Evolutionary conservation across 1,284 basidiomycete genomes (phyloP), one percentile per base, ranked within the genome.

Genomic region (Rhodotorula sp.): DNA sequence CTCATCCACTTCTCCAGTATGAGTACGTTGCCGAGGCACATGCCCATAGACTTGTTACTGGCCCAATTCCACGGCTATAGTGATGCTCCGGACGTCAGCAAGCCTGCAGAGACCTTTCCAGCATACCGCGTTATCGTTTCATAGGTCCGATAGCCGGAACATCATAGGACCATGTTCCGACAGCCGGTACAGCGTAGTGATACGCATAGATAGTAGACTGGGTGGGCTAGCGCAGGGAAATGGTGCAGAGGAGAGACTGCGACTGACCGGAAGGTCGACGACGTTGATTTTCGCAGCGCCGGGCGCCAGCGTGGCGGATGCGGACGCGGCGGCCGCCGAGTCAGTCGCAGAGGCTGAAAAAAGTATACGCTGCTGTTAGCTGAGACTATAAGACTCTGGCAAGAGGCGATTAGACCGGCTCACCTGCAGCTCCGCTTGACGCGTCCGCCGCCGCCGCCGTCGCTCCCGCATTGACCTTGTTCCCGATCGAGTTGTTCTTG

Each of bases 1-100:
- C 29, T 21, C 78, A 83, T 80, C 83, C 83, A 83, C 62, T 80
- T 65, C 69, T 77, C 73, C 5, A 75, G 56, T 51, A 21, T 14
- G 26, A 29, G 14, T 14, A 20, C 5, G 21, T 21, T 23, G 31
- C 70, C 68, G 0, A 75, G 43, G 58, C 73, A 76, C 73, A 75
- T 73, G 6, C 75, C 75, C 29, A 75, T 65, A 10, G 61, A 49
- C 68, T 75, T 75, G 67, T 77, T 61, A 49, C 29, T n/a, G 0
- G 54, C 65, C 73, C 73, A 77, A n/a, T 69, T 58, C 76, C 76
- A 77, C 3, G 71, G 26, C 54, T 51, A 14, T 51, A 51, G 20
- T 15, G 49, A 51, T 20, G 49, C 6, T 21, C 18, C 21, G 48
- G 54, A 26, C 54, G 39, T 43, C 39, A 43, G 39, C 34, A 39